Evolutionary conservation across 768 basidiomycete species (phyloP), one percentile per base, ranked within the genome.

Genomic region (Lactarius evosmus): DNA sequence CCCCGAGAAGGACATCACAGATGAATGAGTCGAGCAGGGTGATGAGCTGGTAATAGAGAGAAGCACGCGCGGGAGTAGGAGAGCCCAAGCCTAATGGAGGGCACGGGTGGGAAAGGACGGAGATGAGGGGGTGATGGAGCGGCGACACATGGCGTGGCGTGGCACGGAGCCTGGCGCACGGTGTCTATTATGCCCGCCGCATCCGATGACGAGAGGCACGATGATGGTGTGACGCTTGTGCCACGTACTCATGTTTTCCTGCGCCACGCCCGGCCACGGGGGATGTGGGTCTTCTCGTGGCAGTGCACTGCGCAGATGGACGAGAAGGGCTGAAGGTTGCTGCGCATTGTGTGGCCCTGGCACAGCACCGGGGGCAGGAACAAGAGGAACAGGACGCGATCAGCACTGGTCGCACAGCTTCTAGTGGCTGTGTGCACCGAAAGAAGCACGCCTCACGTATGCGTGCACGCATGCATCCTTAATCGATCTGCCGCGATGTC

Each of bases 41-140:
- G 29, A 63, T 59, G 52, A 46, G 51, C 57, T 59, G 62, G 59
- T 59, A 54, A 63, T 59, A 54, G 33, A 34, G 33, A 34, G 63
- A 60, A 60, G 53, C 44, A 17, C 33, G 25, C 29, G 11, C 34
- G 53, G 50, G 27, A 59, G 62, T 58, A 55, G 62, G 62, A 59
- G 34, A 33, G 53, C 44, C 32, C 17, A 36, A 55, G 44, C 63
- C 63, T 49, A 64, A 64, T 64, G 63, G 63, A 58, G 63, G 22
- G 63, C 34, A 64, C 58, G 63, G 63, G 44, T 16, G 14, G 51
- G 27, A 27, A 34, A 59, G 44, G 53, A 60, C 63, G 63, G 63
- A 64, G 63, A 64, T 63, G 62, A 63, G 62, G 58, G 11, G 63
- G 63, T 19, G 58, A 64, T 64, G 63, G 63, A 19, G 63, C 63